Percentiles rank a stretch among this genome's conserved stretches.
Conservation (phyloP, 768 basidiomycete species). For the Pisolithus albus region DNA sequence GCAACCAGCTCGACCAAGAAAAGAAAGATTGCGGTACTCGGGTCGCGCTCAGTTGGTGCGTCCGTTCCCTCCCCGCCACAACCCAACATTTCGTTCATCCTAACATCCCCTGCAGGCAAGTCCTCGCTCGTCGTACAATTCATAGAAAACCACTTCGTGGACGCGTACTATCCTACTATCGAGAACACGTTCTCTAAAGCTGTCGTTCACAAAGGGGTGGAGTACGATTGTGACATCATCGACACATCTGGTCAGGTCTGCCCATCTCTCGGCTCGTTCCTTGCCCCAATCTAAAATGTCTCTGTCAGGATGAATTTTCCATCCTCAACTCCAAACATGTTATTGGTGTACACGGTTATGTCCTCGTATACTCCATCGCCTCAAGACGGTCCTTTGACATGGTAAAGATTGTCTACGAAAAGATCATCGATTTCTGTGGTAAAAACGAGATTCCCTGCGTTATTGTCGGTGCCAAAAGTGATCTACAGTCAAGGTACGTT, state of each 20-base stretch:
- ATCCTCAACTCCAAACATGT: constrained; percentile 91
- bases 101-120: constrained; percentile 59
- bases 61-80: not conserved
- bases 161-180: constrained; percentile 93
- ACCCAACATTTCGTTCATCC: constrained; percentile 10
- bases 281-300: constrained; percentile 2
- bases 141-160: constrained; percentile 87
- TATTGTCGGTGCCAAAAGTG: constrained; percentile 88
- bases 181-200: constrained; percentile 83
- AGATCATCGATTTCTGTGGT: constrained; percentile 85
- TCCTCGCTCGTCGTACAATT: constrained; percentile 90
- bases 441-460: constrained; percentile 84
- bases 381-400: constrained; percentile 90
- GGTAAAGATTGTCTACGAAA: constrained; percentile 89
- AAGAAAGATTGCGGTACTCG: constrained; percentile 84
- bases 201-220: constrained; percentile 79
- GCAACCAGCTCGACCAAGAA: constrained; percentile 50
- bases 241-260: constrained; percentile 95
- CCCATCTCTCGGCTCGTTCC: constrained; percentile 3
- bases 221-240: constrained; percentile 95
- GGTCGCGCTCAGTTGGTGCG: constrained; percentile 84
- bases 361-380: constrained; percentile 93
- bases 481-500: constrained; percentile 68
- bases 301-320: constrained; percentile 83
- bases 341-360: constrained; percentile 94